These are phyloP conservation scores for Backusella macrospora DNA, from an alignment of 192 early-diverging fungal genomes.

Conservation along the genomic window DNA sequence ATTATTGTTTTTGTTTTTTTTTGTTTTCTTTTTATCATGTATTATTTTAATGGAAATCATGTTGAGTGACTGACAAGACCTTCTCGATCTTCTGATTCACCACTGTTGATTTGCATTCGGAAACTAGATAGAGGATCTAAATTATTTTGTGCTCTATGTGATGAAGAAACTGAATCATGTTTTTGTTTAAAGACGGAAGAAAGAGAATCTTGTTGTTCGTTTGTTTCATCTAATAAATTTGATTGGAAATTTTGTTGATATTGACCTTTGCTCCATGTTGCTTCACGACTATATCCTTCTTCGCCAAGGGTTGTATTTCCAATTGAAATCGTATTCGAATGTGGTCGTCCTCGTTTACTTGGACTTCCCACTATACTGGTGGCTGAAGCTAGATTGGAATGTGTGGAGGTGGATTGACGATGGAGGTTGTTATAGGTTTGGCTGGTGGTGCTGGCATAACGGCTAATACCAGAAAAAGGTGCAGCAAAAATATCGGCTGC, in stretches of 20 bases:
- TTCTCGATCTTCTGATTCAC: slow-evolving; percentile 22
- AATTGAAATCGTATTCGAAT: slow-evolving; percentile 20
- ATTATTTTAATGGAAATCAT: slow-evolving; percentile 1
- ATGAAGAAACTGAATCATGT: neutral
- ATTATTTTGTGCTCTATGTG: slow-evolving; percentile 23
- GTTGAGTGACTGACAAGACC: slow-evolving; percentile 10
- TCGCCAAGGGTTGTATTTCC: slow-evolving; percentile 14
- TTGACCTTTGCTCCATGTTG: slow-evolving; percentile 17
- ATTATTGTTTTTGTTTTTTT: neutral
- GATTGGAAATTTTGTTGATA: neutral
- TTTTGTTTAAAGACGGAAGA: neutral
- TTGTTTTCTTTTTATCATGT: slow-evolving; percentile 6
- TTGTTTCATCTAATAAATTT: neutral
- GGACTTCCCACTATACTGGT: neutral
- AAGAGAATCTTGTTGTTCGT: neutral
- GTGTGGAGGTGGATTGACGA: neutral
- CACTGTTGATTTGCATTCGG: slow-evolving; percentile 6
- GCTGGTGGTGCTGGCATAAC: slow-evolving; percentile 30
- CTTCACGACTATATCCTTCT: slow-evolving; percentile 15
- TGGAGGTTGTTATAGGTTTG: neutral
- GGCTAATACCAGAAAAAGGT: slow-evolving; percentile 29
- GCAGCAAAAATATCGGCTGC: slow-evolving; percentile 29
- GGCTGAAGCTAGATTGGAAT: neutral
- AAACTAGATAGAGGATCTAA: slow-evolving; percentile 19
- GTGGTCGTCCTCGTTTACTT: neutral